Evolutionary conservation across 2,329 filamentous ascomycete species (phyloP).

Genomic region (Ascochyta clinopodiicola): DNA sequence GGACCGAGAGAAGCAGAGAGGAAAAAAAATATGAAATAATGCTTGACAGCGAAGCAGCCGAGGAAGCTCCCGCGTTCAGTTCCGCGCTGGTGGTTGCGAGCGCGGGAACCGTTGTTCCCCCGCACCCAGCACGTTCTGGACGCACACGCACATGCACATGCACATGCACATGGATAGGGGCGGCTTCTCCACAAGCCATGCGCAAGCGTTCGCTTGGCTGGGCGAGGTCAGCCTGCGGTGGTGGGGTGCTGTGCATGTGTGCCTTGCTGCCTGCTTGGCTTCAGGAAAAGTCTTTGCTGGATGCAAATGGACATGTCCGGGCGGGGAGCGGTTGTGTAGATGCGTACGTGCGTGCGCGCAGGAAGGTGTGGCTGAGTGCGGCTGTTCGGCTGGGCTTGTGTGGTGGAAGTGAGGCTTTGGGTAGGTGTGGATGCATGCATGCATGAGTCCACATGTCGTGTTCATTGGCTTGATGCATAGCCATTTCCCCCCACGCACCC

Average conservation of each 20-base stretch:
- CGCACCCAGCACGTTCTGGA: conserved; percentile 16
- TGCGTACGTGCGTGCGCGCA: not conserved
- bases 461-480: conserved; percentile 1
- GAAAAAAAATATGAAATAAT: not conserved
- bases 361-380: conserved; percentile 3
- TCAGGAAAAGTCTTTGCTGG: not conserved
- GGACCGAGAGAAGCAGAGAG: not conserved
- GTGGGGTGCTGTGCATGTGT: not conserved
- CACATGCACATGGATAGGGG: not conserved
- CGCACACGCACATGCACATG: not conserved
- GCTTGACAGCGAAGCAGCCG: not conserved
- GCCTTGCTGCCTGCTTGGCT: conserved; percentile 12
- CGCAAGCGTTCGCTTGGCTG: conserved; percentile 12
- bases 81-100: conserved; percentile 7
- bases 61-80: not conserved
- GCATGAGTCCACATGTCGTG: not conserved
- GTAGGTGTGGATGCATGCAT: not conserved
- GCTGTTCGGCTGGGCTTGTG: conserved; percentile 10
- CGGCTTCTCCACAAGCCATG: conserved; percentile 21
- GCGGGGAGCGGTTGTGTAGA: not conserved
- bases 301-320: too few relatives aligned
- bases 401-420: conserved; percentile 3
- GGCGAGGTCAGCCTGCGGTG: too few relatives aligned
- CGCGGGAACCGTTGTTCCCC: conserved; percentile 12
- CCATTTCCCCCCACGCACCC: not conserved